Percentiles rank a stretch among this genome's conserved stretches.
Evolutionary conservation across 148 eudicot species (phyloP).

Genomic region (Vaccinium myrtillus): DNA sequence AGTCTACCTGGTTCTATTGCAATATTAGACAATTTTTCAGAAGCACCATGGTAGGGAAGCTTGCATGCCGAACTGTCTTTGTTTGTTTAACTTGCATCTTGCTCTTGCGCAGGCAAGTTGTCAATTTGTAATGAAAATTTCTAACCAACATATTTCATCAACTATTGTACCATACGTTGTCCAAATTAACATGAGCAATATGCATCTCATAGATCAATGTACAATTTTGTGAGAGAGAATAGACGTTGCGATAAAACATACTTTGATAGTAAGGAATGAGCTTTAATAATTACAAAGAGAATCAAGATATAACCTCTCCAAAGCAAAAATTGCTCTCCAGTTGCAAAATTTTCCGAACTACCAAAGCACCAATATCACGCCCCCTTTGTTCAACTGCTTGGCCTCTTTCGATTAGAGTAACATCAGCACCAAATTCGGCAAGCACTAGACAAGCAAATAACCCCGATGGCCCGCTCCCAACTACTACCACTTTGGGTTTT

Average conservation of each 20-base stretch:
- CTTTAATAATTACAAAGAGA: slow-evolving; percentile 19
- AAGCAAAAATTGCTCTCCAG: slow-evolving; percentile 97
- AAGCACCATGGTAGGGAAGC: neutral
- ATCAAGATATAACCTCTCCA: slow-evolving; percentile 79
- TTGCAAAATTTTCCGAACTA: slow-evolving; percentile 82
- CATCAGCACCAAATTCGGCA: slow-evolving; percentile 96
- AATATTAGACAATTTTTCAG: neutral
- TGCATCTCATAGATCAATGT: neutral
- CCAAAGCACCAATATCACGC: slow-evolving; percentile 96
- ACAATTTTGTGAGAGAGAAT: neutral
- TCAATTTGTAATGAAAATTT: neutral
- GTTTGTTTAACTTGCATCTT: neutral
- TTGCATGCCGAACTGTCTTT: neutral
- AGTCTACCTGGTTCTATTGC: neutral
- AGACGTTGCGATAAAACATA: neutral
- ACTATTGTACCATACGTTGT: neutral
- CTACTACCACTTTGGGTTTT: slow-evolving; percentile 82
- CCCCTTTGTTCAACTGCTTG: slow-evolving; percentile 96
- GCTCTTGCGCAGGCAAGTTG: neutral
- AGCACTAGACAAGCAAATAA: slow-evolving; percentile 95
- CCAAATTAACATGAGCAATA: neutral
- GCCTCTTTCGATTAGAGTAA: slow-evolving; percentile 89
- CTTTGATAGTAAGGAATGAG: neutral
- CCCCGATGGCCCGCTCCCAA: slow-evolving; percentile 97
- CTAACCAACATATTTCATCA: neutral